A percentile compares a stretch with the other conserved stretches of the same genome.
Conservation (phyloP, 2,329 filamentous ascomycete species). For the Ambrosiella beaveri region DNA sequence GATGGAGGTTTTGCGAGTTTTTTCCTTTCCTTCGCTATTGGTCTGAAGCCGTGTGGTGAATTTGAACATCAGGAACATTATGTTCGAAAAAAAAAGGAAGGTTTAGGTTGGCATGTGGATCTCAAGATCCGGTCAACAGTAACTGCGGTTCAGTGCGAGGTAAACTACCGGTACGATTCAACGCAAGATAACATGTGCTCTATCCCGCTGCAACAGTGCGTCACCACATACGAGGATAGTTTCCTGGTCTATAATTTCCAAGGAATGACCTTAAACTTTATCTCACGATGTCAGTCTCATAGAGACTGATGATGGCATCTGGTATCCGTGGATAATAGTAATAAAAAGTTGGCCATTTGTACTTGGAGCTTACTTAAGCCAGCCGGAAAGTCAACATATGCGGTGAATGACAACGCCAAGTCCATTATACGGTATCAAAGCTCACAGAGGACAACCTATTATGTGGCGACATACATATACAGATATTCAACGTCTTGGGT, state of each 20-base stretch:
- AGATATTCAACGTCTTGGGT: too few relatives aligned
- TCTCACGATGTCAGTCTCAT: neutral
- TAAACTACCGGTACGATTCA: neutral
- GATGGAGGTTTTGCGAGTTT: too few relatives aligned
- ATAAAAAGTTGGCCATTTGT: neutral
- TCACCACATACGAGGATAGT: neutral
- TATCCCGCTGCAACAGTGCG: neutral
- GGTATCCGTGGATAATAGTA: neutral
- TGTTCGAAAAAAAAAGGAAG: too few relatives aligned
- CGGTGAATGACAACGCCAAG: too few relatives aligned
- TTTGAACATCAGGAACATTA: too few relatives aligned
- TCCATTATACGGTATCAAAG: too few relatives aligned
- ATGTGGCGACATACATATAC: too few relatives aligned
- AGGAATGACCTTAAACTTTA: neutral
- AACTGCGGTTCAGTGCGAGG: neutral
- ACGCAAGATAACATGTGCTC: neutral
- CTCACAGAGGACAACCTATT: too few relatives aligned
- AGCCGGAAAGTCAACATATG: neutral
- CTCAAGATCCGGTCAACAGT: neutral
- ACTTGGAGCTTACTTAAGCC: neutral
- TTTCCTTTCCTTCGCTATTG: too few relatives aligned
- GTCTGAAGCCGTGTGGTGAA: too few relatives aligned
- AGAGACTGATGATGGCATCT: neutral
- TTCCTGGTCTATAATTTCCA: neutral
- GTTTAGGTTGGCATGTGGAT: too few relatives aligned